Percentiles rank a stretch among this genome's conserved stretches.
phyloP scores from a whole-genome alignment of 192 early-diverging fungal species.

The Spinellus fusiger region DNA sequence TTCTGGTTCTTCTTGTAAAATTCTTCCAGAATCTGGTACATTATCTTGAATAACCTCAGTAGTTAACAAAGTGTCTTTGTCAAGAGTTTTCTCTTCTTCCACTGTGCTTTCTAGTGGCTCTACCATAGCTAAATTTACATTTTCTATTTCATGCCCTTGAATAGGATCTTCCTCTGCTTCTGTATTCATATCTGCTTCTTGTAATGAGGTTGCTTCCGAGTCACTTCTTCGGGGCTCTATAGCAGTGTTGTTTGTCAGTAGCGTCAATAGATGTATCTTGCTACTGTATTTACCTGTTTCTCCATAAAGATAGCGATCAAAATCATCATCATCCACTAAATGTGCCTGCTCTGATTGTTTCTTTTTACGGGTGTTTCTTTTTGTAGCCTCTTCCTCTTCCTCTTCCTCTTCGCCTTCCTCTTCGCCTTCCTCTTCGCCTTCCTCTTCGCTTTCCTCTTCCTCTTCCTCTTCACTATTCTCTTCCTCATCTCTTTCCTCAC shows the following conservation, averaged over 20 bases:
- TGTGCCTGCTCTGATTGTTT: neutral
- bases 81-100: neutral
- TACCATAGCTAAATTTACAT: neutral
- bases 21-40: neutral
- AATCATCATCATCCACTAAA: constrained; percentile 20
- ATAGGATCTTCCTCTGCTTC: neutral
- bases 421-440: neutral
- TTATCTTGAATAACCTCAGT: neutral
- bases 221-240: neutral
- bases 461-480: neutral
- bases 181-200: neutral
- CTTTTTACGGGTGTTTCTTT: neutral
- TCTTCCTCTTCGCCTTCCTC: neutral
- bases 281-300: constrained; percentile 3
- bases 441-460: neutral
- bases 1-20: neutral
- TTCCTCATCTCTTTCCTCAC: neutral
- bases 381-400: neutral
- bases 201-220: neutral
- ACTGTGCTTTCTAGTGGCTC: neutral
- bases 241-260: neutral
- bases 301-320: constrained; percentile 24
- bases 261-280: neutral
- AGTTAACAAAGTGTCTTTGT: neutral
- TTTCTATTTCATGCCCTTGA: neutral